phyloP scores from a whole-genome alignment of 306 rosid genomes.

The Potentilla sterilis region DNA sequence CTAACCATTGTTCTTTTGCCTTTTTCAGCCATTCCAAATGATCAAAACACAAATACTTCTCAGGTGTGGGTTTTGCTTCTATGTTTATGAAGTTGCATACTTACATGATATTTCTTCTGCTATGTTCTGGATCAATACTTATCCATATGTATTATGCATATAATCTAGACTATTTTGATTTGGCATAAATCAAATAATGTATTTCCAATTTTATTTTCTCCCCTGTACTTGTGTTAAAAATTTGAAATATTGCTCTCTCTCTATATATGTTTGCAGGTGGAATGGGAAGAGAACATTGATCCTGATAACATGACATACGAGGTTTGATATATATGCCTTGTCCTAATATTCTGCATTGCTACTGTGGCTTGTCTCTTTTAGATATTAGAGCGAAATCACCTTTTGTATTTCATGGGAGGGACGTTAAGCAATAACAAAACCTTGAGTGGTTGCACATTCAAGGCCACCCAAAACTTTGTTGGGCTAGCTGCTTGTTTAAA shows the following conservation, averaged over 20 bases:
- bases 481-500: background rate
- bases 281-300: slow-evolving; percentile 80
- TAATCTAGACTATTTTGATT: background rate
- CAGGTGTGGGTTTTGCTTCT: slow-evolving; percentile 56
- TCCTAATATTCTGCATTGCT: background rate
- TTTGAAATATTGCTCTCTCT: slow-evolving; percentile 18
- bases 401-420: background rate
- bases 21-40: slow-evolving; percentile 49
- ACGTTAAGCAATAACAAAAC: background rate
- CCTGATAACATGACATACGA: slow-evolving; percentile 93
- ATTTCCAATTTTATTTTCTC: background rate
- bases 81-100: slow-evolving; percentile 7
- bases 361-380: background rate
- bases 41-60: slow-evolving; percentile 52
- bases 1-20: slow-evolving; percentile 16
- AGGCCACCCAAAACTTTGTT: background rate
- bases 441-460: background rate
- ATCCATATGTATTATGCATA: background rate
- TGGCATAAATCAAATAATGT: background rate
- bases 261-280: slow-evolving; percentile 43
- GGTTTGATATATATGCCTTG: slow-evolving; percentile 38
- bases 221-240: background rate
- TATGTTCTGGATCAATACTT: slow-evolving; percentile 1
- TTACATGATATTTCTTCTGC: background rate
- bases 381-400: background rate